phyloP scores from a whole-genome alignment of 1,284 basidiomycete genomes.

The Heliocybe sulcata region DNA sequence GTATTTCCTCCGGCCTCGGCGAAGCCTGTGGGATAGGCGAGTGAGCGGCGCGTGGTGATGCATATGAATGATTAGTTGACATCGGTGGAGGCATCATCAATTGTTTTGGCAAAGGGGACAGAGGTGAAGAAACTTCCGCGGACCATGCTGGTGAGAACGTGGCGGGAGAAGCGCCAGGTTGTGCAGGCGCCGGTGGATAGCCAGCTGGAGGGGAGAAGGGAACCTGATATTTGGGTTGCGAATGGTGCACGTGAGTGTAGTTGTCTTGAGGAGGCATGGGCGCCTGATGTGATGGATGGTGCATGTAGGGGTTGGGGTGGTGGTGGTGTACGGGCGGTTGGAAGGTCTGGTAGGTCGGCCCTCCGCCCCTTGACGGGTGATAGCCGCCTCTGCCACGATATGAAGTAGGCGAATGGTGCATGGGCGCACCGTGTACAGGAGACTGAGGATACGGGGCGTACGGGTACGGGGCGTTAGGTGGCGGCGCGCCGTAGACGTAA shows the following conservation, averaged over 20 bases:
- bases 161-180: not conserved
- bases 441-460: not conserved
- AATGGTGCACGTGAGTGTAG: not conserved
- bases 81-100: slow-evolving; percentile 26
- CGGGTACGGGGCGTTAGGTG: not conserved
- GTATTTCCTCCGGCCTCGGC: slow-evolving; percentile 3
- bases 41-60: slow-evolving; percentile 24
- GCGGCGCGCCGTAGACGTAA: not conserved
- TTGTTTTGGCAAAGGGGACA: slow-evolving; percentile 30
- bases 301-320: not conserved
- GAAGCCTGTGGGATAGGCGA: slow-evolving; percentile 13
- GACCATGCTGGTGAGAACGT: not conserved
- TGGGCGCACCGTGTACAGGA: not conserved
- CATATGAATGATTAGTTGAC: slow-evolving; percentile 13
- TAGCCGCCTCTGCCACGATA: not conserved
- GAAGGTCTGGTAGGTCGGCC: not conserved
- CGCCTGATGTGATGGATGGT: not conserved
- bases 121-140: slow-evolving; percentile 6
- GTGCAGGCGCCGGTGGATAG: not conserved
- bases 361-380: not conserved
- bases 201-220: not conserved
- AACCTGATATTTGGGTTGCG: not conserved
- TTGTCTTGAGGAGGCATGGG: not conserved
- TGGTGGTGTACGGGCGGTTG: not conserved
- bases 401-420: not conserved